These are phyloP conservation scores for Chlorella ohadii DNA, from an alignment of 139 green algal species.

Conservation along the genomic window DNA sequence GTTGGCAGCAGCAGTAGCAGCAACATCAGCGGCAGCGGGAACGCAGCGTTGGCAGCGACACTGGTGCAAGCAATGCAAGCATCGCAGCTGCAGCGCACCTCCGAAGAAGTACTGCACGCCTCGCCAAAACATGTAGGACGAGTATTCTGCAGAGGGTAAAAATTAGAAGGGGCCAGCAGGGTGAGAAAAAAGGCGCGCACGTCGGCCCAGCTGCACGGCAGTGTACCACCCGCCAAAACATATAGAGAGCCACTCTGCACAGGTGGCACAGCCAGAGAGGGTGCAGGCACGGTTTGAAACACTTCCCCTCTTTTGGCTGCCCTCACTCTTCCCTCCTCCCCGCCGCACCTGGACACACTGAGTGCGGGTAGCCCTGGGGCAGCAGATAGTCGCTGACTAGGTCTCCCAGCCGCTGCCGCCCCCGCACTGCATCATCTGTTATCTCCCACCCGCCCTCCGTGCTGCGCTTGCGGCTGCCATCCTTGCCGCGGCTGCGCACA, in stretches of 20 bases:
- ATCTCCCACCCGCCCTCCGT: slow-evolving; percentile 57
- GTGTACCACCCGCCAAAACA: too few relatives aligned
- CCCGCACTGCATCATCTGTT: slow-evolving; percentile 52
- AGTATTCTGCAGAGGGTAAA: slow-evolving; percentile 65
- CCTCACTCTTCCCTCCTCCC: background rate
- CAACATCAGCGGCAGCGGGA: background rate
- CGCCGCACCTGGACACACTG: background rate
- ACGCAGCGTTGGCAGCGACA: too few relatives aligned
- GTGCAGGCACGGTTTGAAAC: too few relatives aligned
- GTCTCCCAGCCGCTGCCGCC: slow-evolving; percentile 37
- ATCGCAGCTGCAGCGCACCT: slow-evolving; percentile 59
- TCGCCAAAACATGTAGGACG: slow-evolving; percentile 85
- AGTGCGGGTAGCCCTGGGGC: slow-evolving; percentile 70
- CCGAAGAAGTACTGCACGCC: slow-evolving; percentile 93
- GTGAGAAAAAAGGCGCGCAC: too few relatives aligned
- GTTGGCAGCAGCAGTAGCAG: background rate
- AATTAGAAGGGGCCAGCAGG: too few relatives aligned
- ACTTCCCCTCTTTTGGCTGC: too few relatives aligned
- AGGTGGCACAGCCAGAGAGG: too few relatives aligned
- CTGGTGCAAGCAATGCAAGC: too few relatives aligned
- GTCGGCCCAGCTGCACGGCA: too few relatives aligned
- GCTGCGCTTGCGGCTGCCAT: background rate
- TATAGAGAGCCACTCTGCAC: too few relatives aligned
- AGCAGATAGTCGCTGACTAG: slow-evolving; percentile 40
- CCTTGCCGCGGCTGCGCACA: background rate